Conservation (phyloP, 164 flowering plant genomes). For the Umbellularia californica region DNA sequence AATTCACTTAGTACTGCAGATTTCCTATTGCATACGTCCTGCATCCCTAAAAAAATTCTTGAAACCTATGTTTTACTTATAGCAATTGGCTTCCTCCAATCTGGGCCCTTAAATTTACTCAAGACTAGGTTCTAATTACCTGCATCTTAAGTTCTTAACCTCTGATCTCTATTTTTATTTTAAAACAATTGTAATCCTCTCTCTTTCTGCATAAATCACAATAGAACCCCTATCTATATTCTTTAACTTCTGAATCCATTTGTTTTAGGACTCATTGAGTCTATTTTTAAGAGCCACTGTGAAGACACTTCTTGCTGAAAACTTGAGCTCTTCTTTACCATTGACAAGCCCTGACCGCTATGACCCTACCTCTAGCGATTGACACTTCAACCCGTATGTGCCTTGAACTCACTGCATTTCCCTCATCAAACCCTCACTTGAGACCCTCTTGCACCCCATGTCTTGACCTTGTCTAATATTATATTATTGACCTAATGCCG, state of each 20-base stretch:
- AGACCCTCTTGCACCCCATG: too few species aligned
- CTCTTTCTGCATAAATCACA: neutral
- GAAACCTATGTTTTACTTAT: too few species aligned
- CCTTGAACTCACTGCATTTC: too few species aligned
- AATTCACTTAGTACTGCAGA: neutral
- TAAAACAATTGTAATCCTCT: neutral
- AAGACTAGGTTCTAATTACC: too few species aligned
- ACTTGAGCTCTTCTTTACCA: neutral
- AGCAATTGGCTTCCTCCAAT: neutral
- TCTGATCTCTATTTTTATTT: neutral
- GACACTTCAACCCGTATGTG: neutral
- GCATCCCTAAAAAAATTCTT: neutral
- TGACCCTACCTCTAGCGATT: neutral
- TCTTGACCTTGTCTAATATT: too few species aligned
- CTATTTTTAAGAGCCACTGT: too few species aligned
- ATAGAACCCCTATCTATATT: neutral
- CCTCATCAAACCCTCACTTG: too few species aligned
- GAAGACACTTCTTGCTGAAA: too few species aligned
- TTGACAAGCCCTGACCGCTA: neutral
- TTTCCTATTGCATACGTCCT: too few species aligned
- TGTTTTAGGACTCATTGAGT: too few species aligned
- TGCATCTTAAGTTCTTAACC: neutral
- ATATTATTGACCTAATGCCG: too few species aligned
- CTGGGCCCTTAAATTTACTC: neutral
- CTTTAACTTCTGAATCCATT: neutral